Evolutionary conservation across 495 filamentous ascomycete species (phyloP), one percentile per base, ranked within the genome.

Genomic region (Podospora bellae-mahoneyi): DNA sequence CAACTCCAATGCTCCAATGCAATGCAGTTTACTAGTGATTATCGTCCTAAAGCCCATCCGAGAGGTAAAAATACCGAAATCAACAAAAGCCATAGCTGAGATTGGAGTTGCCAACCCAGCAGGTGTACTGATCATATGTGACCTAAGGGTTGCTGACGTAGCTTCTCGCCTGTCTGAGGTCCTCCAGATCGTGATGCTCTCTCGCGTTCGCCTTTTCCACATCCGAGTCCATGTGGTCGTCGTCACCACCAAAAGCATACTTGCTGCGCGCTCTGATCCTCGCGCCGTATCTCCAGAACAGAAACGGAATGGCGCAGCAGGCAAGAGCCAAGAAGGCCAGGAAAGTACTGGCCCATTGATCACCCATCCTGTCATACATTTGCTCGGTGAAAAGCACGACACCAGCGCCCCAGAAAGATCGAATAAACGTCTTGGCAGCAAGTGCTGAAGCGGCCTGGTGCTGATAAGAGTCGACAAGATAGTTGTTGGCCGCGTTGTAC

Each of bases 401-500:
- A 10, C 78, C 84, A 0, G 91, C 91, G 70, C 92, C 92, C 90
- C 90, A 95, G 76, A 93, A 89, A 9, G 86, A 89, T 6, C 92
- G 85, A 57, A 95, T 80, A 73, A 86, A 93, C 0, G 91, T 94
- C 79, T 94, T 94, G 60, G 91, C 91, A 2, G 91, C 91, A n/a
- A 94, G 84, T 0, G 91, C 91, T 5, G 88, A 91, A 0, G 92
- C 91, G n/a, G 92, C 92, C 79, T 92, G 90, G 75, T 92, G 88
- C 75, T 92, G 90, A 78, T 94, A 94, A 0, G 90, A 89, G 77
- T 95, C 92, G 65, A 95, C 91, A 72, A 84, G 69, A 75, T 93
- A 93, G 80, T 94, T 93, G 79, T 92, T 93, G 62, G 91, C 91
- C 9, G 89, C 83, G 79, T 93, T 94, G 79, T 94, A 94, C 26